Evolutionary conservation across 2,329 filamentous ascomycete species (phyloP).

Genomic region (Trichoderma asperellum): DNA sequence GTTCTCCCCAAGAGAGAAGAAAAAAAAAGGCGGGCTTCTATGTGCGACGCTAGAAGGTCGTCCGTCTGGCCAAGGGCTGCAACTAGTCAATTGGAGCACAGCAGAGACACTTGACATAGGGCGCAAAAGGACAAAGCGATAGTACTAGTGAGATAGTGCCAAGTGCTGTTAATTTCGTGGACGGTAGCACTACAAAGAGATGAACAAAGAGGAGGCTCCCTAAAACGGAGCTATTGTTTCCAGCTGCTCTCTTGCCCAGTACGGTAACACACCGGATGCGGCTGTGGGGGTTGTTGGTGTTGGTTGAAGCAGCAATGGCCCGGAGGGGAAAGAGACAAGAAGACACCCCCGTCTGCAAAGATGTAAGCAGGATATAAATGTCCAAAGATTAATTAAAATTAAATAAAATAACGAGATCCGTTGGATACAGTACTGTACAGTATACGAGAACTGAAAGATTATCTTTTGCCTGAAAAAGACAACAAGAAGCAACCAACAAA

Average conservation of each 20-base stretch:
- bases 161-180: background rate
- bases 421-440: too few species aligned
- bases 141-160: too few species aligned
- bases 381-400: background rate
- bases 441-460: background rate
- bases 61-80: background rate
- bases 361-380: too few species aligned
- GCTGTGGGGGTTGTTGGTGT: background rate
- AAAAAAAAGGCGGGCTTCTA: background rate
- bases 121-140: background rate
- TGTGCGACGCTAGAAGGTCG: constrained; percentile 7
- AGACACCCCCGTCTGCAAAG: too few species aligned
- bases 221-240: background rate
- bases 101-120: background rate
- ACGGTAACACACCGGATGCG: background rate
- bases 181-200: background rate
- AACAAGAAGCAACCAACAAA: background rate
- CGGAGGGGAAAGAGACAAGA: background rate
- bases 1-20: background rate
- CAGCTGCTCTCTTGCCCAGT: background rate
- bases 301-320: background rate
- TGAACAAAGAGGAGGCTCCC: background rate
- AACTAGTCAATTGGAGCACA: background rate
- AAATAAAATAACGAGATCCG: background rate
- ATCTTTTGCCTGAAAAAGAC: background rate